Evolutionary conservation across 371 early-diverging fungal genomes (phyloP).

Genomic region (Capniomyces stellatus): DNA sequence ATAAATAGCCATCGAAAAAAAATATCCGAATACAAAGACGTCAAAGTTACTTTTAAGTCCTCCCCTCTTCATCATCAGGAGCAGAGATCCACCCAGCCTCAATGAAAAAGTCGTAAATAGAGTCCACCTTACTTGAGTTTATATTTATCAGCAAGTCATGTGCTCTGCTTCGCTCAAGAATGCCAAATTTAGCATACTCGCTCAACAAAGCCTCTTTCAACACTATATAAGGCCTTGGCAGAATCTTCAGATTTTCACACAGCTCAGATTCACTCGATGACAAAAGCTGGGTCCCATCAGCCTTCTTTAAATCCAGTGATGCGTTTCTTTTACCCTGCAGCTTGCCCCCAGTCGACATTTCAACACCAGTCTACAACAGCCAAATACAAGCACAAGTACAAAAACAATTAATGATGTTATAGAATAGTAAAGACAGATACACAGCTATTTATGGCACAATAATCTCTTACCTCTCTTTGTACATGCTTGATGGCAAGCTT

Average conservation of each 20-base stretch:
- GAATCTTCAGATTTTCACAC: conserved; percentile 62
- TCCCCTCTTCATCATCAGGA: too few relatives aligned
- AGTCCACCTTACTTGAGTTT: conserved; percentile 67
- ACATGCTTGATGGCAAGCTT: conserved; percentile 10
- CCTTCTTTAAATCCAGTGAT: conserved; percentile 55
- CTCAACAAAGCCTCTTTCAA: conserved; percentile 76
- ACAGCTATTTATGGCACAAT: too few relatives aligned
- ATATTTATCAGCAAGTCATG: conserved; percentile 57
- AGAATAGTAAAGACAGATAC: too few relatives aligned
- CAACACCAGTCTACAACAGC: neutral
- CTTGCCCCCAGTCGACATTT: conserved; percentile 14
- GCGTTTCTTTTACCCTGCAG: conserved; percentile 32
- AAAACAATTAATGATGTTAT: too few relatives aligned
- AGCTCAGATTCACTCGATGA: conserved; percentile 56
- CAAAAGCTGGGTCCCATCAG: conserved; percentile 75
- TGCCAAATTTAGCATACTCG: conserved; percentile 58
- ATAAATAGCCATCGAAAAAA: too few relatives aligned
- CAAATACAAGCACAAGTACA: too few relatives aligned
- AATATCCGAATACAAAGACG: too few relatives aligned
- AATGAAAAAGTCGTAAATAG: conserved; percentile 79
- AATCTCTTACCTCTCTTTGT: conserved; percentile 7
- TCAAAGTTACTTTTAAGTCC: too few relatives aligned
- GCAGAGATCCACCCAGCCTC: conserved; percentile 87
- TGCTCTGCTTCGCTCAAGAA: conserved; percentile 51
- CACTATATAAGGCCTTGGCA: conserved; percentile 69